Percentiles rank a stretch among this genome's conserved stretches.
Conservation (phyloP, 1,284 basidiomycete species). For the Exobasidium rhododendri region DNA sequence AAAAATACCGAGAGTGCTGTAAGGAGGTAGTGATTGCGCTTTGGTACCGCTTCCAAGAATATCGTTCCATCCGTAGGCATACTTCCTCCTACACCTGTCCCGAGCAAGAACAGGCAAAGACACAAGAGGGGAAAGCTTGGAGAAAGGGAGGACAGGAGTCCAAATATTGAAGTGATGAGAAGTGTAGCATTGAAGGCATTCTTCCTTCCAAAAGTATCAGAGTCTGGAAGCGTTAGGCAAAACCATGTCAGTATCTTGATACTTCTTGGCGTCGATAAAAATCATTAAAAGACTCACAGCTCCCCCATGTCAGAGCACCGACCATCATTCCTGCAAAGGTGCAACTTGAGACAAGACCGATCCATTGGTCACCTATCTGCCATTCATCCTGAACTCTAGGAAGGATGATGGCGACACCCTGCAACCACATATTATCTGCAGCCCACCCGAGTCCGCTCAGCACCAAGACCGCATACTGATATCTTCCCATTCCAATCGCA, state of each 20-base stretch:
- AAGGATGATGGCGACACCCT: conserved; percentile 74
- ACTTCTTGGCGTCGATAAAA: conserved; percentile 19
- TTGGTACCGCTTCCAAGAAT: conserved; percentile 88
- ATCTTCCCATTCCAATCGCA: conserved; percentile 77
- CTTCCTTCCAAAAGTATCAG: conserved; percentile 66
- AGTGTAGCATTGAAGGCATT: conserved; percentile 89
- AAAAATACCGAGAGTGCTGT: conserved; percentile 87
- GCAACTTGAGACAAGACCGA: conserved; percentile 72
- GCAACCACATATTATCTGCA: conserved; percentile 54
- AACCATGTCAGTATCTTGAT: too few relatives aligned
- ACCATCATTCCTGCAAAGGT: conserved; percentile 95
- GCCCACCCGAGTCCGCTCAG: conserved; percentile 48
- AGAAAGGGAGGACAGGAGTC: conserved; percentile 73
- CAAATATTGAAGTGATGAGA: conserved; percentile 83
- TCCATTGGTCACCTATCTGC: conserved; percentile 67
- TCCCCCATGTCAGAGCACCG: conserved; percentile 66
- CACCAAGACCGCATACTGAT: conserved; percentile 43
- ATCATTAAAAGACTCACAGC: conserved; percentile 18
- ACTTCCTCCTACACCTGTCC: conserved; percentile 74
- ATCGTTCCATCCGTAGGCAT: conserved; percentile 97
- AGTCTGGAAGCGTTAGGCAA: conserved; percentile 26
- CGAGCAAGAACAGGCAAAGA: conserved; percentile 76
- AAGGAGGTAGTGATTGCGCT: conserved; percentile 83
- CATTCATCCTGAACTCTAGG: conserved; percentile 77
- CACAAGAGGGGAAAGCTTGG: conserved; percentile 73